Conservation (phyloP, 306 rosid genomes). For the Cyclanthera cordifolia region DNA sequence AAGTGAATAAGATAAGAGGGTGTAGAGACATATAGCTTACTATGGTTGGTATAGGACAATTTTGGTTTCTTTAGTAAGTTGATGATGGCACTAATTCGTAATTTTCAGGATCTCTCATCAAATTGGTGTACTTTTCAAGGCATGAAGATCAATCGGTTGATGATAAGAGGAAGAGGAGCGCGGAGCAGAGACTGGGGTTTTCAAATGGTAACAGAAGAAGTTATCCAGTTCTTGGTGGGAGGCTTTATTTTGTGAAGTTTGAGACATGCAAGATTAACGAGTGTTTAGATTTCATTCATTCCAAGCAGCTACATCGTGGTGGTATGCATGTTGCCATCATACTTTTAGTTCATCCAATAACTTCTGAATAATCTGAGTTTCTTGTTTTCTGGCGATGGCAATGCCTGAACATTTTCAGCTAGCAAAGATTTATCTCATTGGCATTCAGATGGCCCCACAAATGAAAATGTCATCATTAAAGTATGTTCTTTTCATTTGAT, state of each 20-base stretch:
- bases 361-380: background rate
- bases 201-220: slow-evolving; percentile 69
- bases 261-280: slow-evolving; percentile 83
- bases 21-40: background rate
- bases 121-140: slow-evolving; percentile 93
- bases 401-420: slow-evolving; percentile 13
- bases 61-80: background rate
- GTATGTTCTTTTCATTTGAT: slow-evolving; percentile 22
- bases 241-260: slow-evolving; percentile 97
- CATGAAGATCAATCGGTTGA: slow-evolving; percentile 52
- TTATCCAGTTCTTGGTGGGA: slow-evolving; percentile 94
- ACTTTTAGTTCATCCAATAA: background rate
- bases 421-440: slow-evolving; percentile 52
- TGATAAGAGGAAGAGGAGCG: slow-evolving; percentile 61
- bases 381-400: background rate
- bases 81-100: background rate
- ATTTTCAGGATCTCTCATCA: slow-evolving; percentile 76
- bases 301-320: slow-evolving; percentile 87
- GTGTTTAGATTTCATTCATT: slow-evolving; percentile 83
- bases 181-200: slow-evolving; percentile 59
- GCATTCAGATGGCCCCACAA: slow-evolving; percentile 39
- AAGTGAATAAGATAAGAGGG: slow-evolving; percentile 8
- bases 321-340: slow-evolving; percentile 28
- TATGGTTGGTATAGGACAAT: background rate
- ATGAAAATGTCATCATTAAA: slow-evolving; percentile 63